Conservation (phyloP, 345 rosid species). For the Ceriops decandra region DNA sequence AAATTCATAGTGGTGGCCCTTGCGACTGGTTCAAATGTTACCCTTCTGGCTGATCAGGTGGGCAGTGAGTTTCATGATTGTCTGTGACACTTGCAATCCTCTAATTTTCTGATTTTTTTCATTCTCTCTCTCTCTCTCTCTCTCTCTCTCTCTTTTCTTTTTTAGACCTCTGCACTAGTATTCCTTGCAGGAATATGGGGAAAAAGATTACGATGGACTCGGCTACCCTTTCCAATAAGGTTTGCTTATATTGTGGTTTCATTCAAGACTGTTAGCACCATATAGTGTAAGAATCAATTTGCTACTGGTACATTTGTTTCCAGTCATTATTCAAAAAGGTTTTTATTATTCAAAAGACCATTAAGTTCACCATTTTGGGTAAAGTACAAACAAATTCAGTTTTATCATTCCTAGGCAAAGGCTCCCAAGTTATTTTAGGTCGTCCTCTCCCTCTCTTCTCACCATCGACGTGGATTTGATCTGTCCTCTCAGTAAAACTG, state of each 20-base stretch:
- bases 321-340: neutral
- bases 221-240: slow-evolving; percentile 96
- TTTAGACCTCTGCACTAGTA: too few relatives aligned
- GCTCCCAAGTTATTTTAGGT: too few relatives aligned
- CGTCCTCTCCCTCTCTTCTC: too few relatives aligned
- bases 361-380: too few relatives aligned
- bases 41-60: slow-evolving; percentile 96
- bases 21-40: slow-evolving; percentile 42
- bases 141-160: neutral
- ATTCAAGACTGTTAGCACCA: neutral
- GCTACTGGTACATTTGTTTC: neutral
- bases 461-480: too few relatives aligned
- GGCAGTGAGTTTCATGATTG: neutral
- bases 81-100: neutral
- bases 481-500: neutral
- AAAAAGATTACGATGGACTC: slow-evolving; percentile 95
- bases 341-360: too few relatives aligned
- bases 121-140: neutral
- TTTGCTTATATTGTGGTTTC: slow-evolving; percentile 18
- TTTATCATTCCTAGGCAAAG: too few relatives aligned
- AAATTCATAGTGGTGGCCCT: too few relatives aligned
- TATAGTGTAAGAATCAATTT: neutral
- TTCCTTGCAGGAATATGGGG: slow-evolving; percentile 72
- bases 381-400: too few relatives aligned
- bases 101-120: neutral